Conservation (phyloP, 2,329 filamentous ascomycete genomes). For the Neonectria punicea region DNA sequence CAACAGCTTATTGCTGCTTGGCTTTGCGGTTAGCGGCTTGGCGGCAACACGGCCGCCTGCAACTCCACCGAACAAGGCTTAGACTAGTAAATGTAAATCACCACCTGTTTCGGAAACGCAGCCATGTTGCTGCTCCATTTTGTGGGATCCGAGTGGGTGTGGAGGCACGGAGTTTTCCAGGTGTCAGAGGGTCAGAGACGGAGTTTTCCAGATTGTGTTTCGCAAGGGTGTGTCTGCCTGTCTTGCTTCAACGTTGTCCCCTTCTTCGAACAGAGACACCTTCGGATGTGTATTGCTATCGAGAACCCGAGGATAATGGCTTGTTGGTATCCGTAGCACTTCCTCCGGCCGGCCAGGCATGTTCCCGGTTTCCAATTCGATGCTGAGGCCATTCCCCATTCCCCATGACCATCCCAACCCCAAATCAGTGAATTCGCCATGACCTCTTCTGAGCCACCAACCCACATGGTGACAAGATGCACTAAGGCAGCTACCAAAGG, state of each 20-base stretch:
- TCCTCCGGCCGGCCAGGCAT: neutral
- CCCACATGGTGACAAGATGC: neutral
- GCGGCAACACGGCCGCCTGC: neutral
- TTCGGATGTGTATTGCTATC: neutral
- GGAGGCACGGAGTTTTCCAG: neutral
- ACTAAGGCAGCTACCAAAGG: neutral
- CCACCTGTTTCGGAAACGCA: constrained; percentile 8
- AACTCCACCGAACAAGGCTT: constrained; percentile 11
- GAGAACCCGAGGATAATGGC: neutral
- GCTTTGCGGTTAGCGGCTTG: constrained; percentile 23
- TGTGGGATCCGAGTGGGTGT: neutral
- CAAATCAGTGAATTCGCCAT: neutral
- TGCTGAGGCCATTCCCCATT: neutral
- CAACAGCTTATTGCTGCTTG: constrained; percentile 23
- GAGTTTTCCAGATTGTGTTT: neutral
- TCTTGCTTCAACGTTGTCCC: neutral
- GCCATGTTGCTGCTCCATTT: neutral
- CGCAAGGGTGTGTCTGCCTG: neutral
- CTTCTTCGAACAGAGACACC: neutral
- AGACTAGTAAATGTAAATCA: constrained; percentile 5
- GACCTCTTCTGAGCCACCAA: neutral
- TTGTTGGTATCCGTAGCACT: neutral
- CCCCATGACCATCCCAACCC: neutral
- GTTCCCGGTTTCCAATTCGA: neutral
- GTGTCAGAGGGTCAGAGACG: neutral